These are phyloP conservation scores for Aureobasidium uvarum DNA, from an alignment of 2,329 filamentous ascomycete genomes.

Conservation along the genomic window DNA sequence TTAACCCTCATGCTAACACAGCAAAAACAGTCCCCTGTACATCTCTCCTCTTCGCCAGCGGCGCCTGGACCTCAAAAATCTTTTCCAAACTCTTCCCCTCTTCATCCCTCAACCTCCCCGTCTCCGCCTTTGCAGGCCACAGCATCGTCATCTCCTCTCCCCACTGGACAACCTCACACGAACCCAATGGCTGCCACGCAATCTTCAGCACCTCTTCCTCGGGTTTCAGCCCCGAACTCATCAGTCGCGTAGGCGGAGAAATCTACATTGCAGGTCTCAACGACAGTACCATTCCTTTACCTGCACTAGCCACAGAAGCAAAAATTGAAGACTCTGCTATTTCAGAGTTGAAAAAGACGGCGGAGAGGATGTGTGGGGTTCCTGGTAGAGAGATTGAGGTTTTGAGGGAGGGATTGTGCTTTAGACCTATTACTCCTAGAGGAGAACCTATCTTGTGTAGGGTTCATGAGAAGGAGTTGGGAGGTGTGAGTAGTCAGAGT, in stretches of 20 bases:
- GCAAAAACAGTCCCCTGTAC: constrained; percentile 56
- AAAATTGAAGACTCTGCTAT: constrained; percentile 51
- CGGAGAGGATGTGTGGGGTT: constrained; percentile 50
- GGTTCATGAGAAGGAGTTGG: constrained; percentile 56
- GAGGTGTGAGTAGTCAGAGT: constrained; percentile 51
- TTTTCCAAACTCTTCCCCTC: constrained; percentile 63
- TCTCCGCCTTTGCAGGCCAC: constrained; percentile 66
- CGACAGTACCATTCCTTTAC: constrained; percentile 53
- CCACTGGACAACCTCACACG: constrained; percentile 50
- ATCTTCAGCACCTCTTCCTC: constrained; percentile 62
- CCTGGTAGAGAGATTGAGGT: constrained; percentile 58
- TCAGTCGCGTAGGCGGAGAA: constrained; percentile 63
- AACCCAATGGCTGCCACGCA: constrained; percentile 59
- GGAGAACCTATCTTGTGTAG: constrained; percentile 64
- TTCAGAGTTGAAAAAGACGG: constrained; percentile 51
- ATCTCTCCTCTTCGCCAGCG: constrained; percentile 64
- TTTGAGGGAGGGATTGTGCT: constrained; percentile 66
- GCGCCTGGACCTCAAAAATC: constrained; percentile 68
- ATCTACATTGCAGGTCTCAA: constrained; percentile 75
- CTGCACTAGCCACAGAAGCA: constrained; percentile 39
- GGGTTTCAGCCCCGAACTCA: constrained; percentile 68
- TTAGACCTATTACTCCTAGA: constrained; percentile 64
- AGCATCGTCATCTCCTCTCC: constrained; percentile 66
- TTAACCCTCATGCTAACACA: constrained; percentile 36
- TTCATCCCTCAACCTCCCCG: constrained; percentile 54